Evolutionary conservation across 2,329 filamentous ascomycete species (phyloP), one percentile per base, ranked within the genome.

Genomic region (Epichloe hybrida): DNA sequence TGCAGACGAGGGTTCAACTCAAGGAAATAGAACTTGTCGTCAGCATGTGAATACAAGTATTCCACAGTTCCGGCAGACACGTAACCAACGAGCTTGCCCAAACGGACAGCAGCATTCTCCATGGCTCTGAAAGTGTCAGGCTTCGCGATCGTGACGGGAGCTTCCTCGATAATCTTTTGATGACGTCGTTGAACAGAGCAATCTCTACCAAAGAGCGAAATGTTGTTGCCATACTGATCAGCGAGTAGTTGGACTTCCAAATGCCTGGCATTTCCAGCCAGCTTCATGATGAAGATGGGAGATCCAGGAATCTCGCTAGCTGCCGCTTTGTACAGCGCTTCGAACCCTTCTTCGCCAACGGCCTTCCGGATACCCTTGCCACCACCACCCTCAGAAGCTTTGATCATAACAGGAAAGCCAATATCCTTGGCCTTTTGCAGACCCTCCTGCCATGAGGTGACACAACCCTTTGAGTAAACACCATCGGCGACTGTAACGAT

Each of bases 281-380:
- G 76, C 81, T 98, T 96, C 93, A 98, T 98, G 73, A 98, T 95
- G 79, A 98, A 98, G 71, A 98, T 98, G 59, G 94, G 93, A 34
- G 93, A 98, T 46, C 94, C 94, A 11, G 93, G 94, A 59, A 98
- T 97, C 70, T 98, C 94, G 68, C 85, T 95, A 5, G 93, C 90
- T 21, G 94, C 93, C 44, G 91, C 93, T 70, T 94, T 93, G 78
- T 97, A 98, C 44, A 97, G 76, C 59, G 77, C 75, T 64, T 85
- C 77, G 62, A 98, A 98, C 56, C 86, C 83, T 41, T 91, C 84
- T 66, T 95, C 90, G 54, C 76, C 76, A 55, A 88, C 76, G 58
- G 93, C 93, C 73, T 97, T 96, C 66, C 94, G 88, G 66, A 98
- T 98, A 78, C 93, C 93, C 76, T 98, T 98, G 66, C 93, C 93